Conservation (phyloP, 805 yeast species). For the Sugiyamaella chiloensis region DNA sequence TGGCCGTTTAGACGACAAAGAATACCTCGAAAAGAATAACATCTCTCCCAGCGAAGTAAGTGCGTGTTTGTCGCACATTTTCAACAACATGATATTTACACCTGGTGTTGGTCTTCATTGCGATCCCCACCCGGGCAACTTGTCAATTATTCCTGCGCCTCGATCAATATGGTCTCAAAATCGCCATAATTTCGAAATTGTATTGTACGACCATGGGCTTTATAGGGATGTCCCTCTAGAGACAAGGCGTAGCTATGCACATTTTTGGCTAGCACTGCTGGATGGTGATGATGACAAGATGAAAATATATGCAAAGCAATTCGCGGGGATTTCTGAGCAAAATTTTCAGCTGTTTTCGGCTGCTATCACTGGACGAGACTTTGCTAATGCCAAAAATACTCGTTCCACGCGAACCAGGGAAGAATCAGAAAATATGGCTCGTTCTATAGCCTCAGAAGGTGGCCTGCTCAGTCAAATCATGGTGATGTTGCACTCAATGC, state of each 20-base stretch:
- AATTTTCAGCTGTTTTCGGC: conserved; percentile 85
- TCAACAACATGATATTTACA: conserved; percentile 92
- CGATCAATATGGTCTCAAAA: conserved; percentile 18
- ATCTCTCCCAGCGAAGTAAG: conserved; percentile 79
- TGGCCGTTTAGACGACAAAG: conserved; percentile 72
- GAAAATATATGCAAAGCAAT: conserved; percentile 68
- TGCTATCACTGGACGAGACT: conserved; percentile 93
- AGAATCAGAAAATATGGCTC: conserved; percentile 69
- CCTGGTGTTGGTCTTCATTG: conserved; percentile 92
- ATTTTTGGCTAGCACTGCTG: conserved; percentile 86
- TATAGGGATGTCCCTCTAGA: conserved; percentile 78
- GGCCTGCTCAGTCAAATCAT: conserved; percentile 72
- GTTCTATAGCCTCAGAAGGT: conserved; percentile 53
- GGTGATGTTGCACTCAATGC: conserved; percentile 73
- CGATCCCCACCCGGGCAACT: conserved; percentile 97
- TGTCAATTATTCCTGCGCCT: conserved; percentile 62
- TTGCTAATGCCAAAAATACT: conserved; percentile 66
- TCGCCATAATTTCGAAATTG: conserved; percentile 79
- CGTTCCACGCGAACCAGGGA: conserved; percentile 47
- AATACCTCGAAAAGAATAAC: conserved; percentile 56
- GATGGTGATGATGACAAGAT: conserved; percentile 65
- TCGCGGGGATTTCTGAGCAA: conserved; percentile 74
- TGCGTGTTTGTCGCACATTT: conserved; percentile 80
- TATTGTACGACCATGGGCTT: conserved; percentile 91
- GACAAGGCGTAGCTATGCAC: conserved; percentile 79